phyloP scores from a whole-genome alignment of 805 yeast species.

The Peterozyma xylosa region DNA sequence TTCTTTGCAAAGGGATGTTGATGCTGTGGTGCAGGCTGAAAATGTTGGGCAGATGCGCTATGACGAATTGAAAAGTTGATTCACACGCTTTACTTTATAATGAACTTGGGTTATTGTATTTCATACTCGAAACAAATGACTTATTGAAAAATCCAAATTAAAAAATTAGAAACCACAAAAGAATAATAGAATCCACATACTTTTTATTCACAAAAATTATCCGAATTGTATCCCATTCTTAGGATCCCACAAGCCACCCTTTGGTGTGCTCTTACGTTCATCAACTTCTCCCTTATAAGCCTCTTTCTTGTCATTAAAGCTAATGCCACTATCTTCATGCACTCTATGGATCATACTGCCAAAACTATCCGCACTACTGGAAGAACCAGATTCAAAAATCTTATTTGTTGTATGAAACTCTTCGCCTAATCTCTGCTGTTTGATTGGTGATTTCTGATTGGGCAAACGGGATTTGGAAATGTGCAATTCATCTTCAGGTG shows the following conservation, averaged over 20 bases:
- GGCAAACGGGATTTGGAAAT: neutral
- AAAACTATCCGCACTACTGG: neutral
- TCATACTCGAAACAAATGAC: too few species aligned
- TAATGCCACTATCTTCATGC: neutral
- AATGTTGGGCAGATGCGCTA: slow-evolving; percentile 9
- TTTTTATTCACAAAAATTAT: neutral
- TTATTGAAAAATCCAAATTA: too few species aligned
- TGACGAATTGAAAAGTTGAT: slow-evolving; percentile 4
- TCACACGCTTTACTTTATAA: too few species aligned
- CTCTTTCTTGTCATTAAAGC: neutral
- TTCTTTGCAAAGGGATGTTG: slow-evolving; percentile 9
- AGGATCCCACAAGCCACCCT: slow-evolving; percentile 7
- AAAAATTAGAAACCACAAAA: neutral
- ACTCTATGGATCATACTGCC: neutral
- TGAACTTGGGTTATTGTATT: too few species aligned
- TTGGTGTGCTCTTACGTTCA: neutral
- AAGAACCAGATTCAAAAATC: neutral
- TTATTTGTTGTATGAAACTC: neutral
- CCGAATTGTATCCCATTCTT: slow-evolving; percentile 7
- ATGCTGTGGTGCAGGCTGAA: slow-evolving; percentile 8
- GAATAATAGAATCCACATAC: neutral
- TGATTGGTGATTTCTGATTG: neutral
- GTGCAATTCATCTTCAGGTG: too few species aligned
- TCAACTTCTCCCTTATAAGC: neutral
- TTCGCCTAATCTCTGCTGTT: neutral